Evolutionary conservation across 345 rosid species (phyloP).

Genomic region (Luvunga scandens): DNA sequence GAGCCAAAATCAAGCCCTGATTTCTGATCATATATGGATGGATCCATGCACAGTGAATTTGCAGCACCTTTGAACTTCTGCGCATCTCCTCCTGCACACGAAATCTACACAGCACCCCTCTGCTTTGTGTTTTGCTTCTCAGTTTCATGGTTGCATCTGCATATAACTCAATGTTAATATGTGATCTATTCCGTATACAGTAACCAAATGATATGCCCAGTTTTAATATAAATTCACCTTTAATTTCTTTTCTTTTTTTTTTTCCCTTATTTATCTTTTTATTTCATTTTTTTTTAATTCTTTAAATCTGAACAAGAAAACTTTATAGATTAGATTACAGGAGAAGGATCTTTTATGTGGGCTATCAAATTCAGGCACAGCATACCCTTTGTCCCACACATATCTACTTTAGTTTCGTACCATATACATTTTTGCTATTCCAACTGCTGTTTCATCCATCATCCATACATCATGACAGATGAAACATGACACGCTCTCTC

Average conservation of each 20-base stretch:
- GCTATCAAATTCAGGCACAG: neutral
- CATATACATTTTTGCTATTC: neutral
- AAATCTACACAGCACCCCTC: neutral
- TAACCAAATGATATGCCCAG: too few species aligned
- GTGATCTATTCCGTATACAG: too few species aligned
- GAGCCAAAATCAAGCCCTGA: too few species aligned
- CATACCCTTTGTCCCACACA: neutral
- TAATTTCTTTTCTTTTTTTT: too few species aligned
- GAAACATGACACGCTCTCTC: too few species aligned
- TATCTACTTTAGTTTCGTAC: neutral
- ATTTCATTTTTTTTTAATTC: neutral
- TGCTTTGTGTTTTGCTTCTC: neutral
- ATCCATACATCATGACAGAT: too few species aligned
- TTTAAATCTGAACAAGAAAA: neutral
- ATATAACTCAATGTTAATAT: neutral
- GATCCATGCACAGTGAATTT: neutral
- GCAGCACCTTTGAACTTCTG: neutral
- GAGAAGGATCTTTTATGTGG: neutral
- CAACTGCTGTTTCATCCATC: too few species aligned
- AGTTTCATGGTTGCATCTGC: too few species aligned
- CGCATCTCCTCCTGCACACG: neutral
- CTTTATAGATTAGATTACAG: conserved; percentile 4
- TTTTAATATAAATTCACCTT: too few species aligned
- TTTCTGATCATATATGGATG: too few species aligned
- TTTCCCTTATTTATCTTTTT: neutral